Base-by-base conservation (phyloP, 2,329 filamentous ascomycete species). In the Sphaerulina populicola region DNA sequence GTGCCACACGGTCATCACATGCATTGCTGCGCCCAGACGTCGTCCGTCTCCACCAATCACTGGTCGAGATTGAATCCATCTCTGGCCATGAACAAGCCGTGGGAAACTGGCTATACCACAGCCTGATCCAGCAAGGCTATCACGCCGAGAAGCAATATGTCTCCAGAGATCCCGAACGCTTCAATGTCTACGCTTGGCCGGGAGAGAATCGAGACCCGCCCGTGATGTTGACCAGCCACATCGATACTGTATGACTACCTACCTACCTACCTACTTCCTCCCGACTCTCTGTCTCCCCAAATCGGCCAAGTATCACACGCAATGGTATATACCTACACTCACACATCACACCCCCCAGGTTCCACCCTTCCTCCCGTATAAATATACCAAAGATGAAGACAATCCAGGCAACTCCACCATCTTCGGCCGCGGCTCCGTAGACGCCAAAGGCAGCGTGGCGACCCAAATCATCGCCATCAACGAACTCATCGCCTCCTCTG, bases 201-300 rank as follows among this genome's bases (percentile, higher is more conserved):
- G 70, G 70, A 21, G 66, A 69, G 42, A 68, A 69, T 12, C 72
- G 75, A 35, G 70, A 75, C 8, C 77, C 82, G 1, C 76, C 75
- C 31, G 72, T 87, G 9, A 72, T 88, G n/a, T 69, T 90, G 1
- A 82, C 82, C 1, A 89, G 84, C 51, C 89, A 95, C 66, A 91
- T 94, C 61, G 90, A 96, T 62, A 82, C 79, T 2, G 80, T 80
- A 37, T 73, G 62, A 45, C 18, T 18, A 31, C 30, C 10, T 18
- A 33, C 23, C 12, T 35, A 7, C 14, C n/a, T n/a, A n/a, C n/a
- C n/a, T n/a, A n/a, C n/a, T n/a, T n/a, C n/a, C n/a, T n/a, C n/a
- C n/a, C n/a, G n/a, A n/a, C n/a, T n/a, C n/a, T n/a, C n/a, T n/a
- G n/a, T n/a, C n/a, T n/a, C n/a, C n/a, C n/a, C n/a, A n/a, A n/a